Conservation (phyloP, 176 grass and related monocot genomes). For the Alloteropsis semialata region DNA sequence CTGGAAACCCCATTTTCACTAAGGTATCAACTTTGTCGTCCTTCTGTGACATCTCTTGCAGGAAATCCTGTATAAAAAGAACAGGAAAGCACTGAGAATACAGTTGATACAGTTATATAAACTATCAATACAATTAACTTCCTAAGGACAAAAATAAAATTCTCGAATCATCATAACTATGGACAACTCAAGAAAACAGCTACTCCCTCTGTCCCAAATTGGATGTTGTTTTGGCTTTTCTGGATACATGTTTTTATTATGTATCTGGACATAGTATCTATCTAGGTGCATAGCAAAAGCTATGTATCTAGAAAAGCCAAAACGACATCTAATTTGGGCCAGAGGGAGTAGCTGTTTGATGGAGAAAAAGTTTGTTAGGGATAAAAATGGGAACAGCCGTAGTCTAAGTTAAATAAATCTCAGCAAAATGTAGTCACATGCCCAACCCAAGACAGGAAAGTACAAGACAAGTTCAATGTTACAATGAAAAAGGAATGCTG, state of each 20-base stretch:
- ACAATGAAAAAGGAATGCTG: neutral
- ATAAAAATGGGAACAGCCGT: neutral
- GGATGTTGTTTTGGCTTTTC: too few species aligned
- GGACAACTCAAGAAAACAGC: neutral
- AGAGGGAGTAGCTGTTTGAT: neutral
- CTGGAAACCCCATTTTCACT: conserved; percentile 71
- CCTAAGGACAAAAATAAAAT: neutral
- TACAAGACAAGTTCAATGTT: neutral
- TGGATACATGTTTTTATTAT: too few species aligned
- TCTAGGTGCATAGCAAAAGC: too few species aligned
- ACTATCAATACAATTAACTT: neutral
- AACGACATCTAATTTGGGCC: too few species aligned
- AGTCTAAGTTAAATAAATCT: neutral
- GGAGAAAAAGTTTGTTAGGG: neutral
- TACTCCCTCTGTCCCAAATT: too few species aligned
- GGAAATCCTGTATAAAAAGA: conserved; percentile 59
- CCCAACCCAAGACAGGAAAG: neutral
- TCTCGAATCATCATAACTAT: neutral
- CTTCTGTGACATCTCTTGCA: conserved; percentile 52
- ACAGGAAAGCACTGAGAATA: conserved; percentile 49
- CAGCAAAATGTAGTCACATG: neutral
- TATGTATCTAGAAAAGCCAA: too few species aligned
- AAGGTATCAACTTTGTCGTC: conserved; percentile 56
- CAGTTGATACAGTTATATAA: neutral
- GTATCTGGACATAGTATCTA: too few species aligned